phyloP scores from a whole-genome alignment of 2,329 filamentous ascomycete species.

The Trichoderma arundinaceum region DNA sequence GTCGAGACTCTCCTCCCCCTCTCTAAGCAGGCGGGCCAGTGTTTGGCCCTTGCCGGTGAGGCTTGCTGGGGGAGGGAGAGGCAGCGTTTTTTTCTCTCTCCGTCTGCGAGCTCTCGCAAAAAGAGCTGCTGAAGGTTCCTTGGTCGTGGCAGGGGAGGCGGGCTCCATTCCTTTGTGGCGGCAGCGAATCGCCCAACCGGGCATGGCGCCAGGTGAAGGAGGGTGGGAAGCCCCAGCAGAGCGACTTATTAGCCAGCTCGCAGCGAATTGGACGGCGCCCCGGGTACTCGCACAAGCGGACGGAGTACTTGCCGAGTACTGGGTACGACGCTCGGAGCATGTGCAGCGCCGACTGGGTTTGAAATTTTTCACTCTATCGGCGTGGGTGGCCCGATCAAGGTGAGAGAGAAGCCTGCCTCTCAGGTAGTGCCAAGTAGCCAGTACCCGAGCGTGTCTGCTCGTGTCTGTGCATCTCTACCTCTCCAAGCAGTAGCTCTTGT shows the following conservation, averaged over 20 bases:
- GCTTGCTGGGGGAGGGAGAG: neutral
- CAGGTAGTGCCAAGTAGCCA: too few relatives aligned
- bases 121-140: slow-evolving; percentile 16
- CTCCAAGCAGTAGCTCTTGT: too few relatives aligned
- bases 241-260: slow-evolving; percentile 12
- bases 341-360: too few relatives aligned
- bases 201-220: slow-evolving; percentile 30
- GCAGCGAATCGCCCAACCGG: slow-evolving; percentile 30
- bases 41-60: slow-evolving; percentile 6
- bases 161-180: slow-evolving; percentile 30
- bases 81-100: neutral
- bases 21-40: neutral
- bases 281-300: slow-evolving; percentile 3
- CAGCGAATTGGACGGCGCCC: slow-evolving; percentile 21
- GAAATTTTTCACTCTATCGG: too few relatives aligned
- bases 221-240: slow-evolving; percentile 29
- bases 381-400: too few relatives aligned
- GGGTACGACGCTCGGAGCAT: too few relatives aligned
- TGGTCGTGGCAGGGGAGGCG: slow-evolving; percentile 22
- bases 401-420: too few relatives aligned
- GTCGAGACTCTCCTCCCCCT: neutral
- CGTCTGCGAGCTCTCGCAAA: slow-evolving; percentile 7
- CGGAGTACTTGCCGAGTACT: slow-evolving; percentile 5
- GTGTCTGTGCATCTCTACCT: too few relatives aligned
- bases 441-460: too few relatives aligned